phyloP scores from a whole-genome alignment of 495 filamentous ascomycete genomes.

The Penicillium canescens region DNA sequence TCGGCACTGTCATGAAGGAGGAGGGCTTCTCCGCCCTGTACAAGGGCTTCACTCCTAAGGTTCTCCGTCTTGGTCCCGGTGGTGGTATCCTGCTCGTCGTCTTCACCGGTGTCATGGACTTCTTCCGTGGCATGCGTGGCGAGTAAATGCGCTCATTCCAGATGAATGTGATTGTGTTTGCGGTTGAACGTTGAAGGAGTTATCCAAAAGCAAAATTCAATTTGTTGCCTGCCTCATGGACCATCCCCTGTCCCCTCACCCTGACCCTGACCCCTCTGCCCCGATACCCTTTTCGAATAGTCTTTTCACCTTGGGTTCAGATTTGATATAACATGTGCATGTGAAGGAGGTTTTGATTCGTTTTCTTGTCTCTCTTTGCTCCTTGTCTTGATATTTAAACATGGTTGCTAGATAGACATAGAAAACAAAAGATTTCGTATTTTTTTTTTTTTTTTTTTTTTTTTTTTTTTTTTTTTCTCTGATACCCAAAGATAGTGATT shows the following conservation, averaged over 20 bases:
- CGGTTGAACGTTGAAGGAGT: constrained; percentile 4
- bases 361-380: constrained; percentile 8
- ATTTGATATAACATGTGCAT: constrained; percentile 1
- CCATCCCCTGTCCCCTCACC: too few species aligned
- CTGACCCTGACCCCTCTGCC: constrained; percentile 2
- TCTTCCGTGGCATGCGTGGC: constrained; percentile 63
- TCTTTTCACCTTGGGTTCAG: background rate
- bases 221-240: background rate
- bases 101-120: constrained; percentile 92
- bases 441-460: too few species aligned
- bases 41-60: constrained; percentile 97
- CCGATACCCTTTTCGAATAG: constrained; percentile 9
- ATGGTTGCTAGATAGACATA: constrained; percentile 8
- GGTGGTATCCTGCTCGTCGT: constrained; percentile 92
- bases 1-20: constrained; percentile 85
- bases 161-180: background rate
- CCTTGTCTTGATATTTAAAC: background rate
- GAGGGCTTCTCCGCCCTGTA: constrained; percentile 92
- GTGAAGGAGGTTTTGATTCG: constrained; percentile 1
- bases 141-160: constrained; percentile 17
- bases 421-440: constrained; percentile 1
- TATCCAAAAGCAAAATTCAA: constrained; percentile 8
- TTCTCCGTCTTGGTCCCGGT: constrained; percentile 82
- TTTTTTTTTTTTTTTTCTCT: background rate
- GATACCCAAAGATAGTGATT: too few species aligned